Evolutionary conservation across 345 rosid species (phyloP).

Genomic region (Euclidium syriacum): DNA sequence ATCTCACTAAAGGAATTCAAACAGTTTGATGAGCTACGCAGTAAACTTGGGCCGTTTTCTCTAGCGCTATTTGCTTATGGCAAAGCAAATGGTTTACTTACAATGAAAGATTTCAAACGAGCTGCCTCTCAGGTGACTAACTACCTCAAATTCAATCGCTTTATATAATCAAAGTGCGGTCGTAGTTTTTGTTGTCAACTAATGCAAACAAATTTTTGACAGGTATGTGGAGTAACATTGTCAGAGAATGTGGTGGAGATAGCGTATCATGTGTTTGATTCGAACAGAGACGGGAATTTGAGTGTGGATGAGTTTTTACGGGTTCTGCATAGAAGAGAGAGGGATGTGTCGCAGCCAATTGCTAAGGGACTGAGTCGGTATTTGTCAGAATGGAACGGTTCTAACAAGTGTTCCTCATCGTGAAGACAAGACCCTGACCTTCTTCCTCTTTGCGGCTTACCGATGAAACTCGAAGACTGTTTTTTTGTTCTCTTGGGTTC

Average conservation of each 20-base stretch:
- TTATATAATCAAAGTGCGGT: background rate
- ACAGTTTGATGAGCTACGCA: constrained; percentile 74
- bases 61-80: constrained; percentile 88
- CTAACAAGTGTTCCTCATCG: constrained; percentile 22
- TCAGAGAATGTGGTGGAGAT: constrained; percentile 64
- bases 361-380: constrained; percentile 44
- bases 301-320: constrained; percentile 67
- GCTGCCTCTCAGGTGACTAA: constrained; percentile 72
- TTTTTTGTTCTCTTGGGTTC: constrained; percentile 19
- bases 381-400: constrained; percentile 40
- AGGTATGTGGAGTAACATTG: constrained; percentile 72
- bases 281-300: constrained; percentile 61
- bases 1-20: constrained; percentile 71
- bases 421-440: background rate
- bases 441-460: constrained; percentile 6
- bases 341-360: constrained; percentile 62
- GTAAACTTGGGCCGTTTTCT: constrained; percentile 67
- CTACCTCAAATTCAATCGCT: constrained; percentile 1
- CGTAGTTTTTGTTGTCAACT: background rate
- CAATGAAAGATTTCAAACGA: constrained; percentile 73
- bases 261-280: constrained; percentile 74
- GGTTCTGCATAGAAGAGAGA: constrained; percentile 57
- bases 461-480: constrained; percentile 20
- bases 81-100: constrained; percentile 68
- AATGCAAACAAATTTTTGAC: background rate